These are phyloP conservation scores for Mangifera indica DNA, from an alignment of 345 rosid species.

Conservation along the genomic window DNA sequence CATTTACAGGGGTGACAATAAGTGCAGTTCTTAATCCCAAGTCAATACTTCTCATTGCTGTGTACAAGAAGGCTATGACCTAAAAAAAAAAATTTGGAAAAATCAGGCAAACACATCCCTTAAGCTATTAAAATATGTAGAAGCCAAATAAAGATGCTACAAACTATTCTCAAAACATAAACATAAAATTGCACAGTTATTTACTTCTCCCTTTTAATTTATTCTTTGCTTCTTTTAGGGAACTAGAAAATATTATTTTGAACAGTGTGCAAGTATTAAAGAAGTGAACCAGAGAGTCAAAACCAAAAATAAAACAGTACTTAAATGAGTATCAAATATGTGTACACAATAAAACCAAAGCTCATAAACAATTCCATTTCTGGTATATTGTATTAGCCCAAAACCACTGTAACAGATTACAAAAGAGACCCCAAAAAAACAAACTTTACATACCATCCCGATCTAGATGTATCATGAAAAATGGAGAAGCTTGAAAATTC, in stretches of 20 bases:
- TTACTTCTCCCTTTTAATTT: neutral
- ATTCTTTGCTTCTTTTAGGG: neutral
- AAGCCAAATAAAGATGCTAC: neutral
- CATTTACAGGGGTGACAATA: constrained; percentile 96
- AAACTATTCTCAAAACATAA: constrained; percentile 7
- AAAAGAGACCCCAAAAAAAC: neutral
- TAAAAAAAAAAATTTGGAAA: constrained; percentile 33
- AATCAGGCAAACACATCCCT: constrained; percentile 23
- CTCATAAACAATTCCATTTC: neutral
- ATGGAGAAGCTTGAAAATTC: neutral
- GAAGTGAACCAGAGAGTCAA: neutral
- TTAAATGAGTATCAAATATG: neutral
- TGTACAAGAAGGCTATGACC: constrained; percentile 97
- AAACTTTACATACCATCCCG: neutral
- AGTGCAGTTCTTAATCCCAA: constrained; percentile 88
- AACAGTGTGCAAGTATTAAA: neutral
- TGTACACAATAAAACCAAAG: too few relatives aligned
- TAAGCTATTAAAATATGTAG: constrained; percentile 4
- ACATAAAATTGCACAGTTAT: neutral
- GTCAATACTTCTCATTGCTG: constrained; percentile 91
- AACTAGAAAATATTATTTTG: neutral
- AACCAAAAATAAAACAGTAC: neutral
- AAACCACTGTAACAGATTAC: neutral
- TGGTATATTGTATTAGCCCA: neutral
- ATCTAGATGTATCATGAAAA: neutral